Evolutionary conservation across 2,329 filamentous ascomycete species (phyloP).

Genomic region (Beauveria pseudobassiana): DNA sequence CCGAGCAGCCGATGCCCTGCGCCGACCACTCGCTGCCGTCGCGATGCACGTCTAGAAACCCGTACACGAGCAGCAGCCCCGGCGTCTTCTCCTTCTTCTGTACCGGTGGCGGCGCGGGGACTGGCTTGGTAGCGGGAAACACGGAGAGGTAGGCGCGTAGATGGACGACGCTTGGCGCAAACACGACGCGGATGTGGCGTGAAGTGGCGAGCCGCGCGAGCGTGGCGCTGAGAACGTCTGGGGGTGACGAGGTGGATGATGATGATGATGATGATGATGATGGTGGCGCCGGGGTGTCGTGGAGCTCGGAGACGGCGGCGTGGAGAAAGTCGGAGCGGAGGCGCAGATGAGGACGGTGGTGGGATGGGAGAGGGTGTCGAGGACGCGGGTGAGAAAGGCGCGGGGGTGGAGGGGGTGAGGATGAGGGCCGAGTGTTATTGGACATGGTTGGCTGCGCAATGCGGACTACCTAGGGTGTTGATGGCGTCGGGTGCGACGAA

Average conservation of each 20-base stretch:
- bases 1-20: constrained; percentile 59
- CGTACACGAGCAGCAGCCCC: constrained; percentile 50
- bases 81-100: constrained; percentile 24
- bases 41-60: constrained; percentile 57
- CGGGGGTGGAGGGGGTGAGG: constrained; percentile 47
- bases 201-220: constrained; percentile 63
- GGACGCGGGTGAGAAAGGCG: constrained; percentile 57
- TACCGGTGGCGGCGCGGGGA: constrained; percentile 29
- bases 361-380: constrained; percentile 46
- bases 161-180: constrained; percentile 67
- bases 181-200: constrained; percentile 61
- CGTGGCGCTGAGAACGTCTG: constrained; percentile 50
- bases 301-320: constrained; percentile 45
- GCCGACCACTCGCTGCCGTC: constrained; percentile 68
- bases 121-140: constrained; percentile 32
- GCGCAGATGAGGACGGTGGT: constrained; percentile 68
- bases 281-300: constrained; percentile 15
- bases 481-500: background rate
- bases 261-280: background rate
- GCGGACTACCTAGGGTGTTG: background rate
- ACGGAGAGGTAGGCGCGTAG: constrained; percentile 68
- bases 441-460: background rate
- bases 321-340: constrained; percentile 57
- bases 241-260: background rate
- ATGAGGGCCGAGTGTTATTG: constrained; percentile 28